Evolutionary conservation across 345 rosid species (phyloP).

Genomic region (Viola odorata): DNA sequence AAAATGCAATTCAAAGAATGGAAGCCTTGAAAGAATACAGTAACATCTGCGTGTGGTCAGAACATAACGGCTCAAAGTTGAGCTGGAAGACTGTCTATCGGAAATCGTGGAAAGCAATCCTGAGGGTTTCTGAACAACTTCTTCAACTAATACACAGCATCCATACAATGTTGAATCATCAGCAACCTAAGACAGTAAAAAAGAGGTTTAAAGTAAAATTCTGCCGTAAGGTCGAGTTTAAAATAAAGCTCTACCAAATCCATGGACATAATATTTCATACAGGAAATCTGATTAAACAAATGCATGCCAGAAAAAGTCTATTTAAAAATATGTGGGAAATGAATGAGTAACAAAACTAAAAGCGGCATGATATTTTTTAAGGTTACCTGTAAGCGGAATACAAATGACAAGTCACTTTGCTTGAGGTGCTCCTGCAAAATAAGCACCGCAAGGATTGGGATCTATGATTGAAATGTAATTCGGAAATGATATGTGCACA

Average conservation of each 20-base stretch:
- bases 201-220: not conserved
- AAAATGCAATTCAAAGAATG: conserved; percentile 89
- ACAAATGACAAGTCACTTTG: conserved; percentile 89
- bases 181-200: conserved; percentile 57
- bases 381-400: conserved; percentile 80
- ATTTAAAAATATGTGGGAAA: no score
- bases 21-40: conserved; percentile 92
- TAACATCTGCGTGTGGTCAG: conserved; percentile 92
- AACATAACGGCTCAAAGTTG: conserved; percentile 62
- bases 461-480: not conserved
- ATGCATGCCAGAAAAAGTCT: not conserved
- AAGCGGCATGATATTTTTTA: conserved; percentile 2
- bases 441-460: conserved; percentile 12
- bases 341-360: not conserved
- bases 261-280: not conserved
- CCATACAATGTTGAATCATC: conserved; percentile 90
- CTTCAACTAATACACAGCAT: conserved; percentile 86
- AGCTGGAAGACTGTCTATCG: conserved; percentile 49
- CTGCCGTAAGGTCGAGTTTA: no score
- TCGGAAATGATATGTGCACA: no score
- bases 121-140: conserved; percentile 84
- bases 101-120: conserved; percentile 82
- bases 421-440: conserved; percentile 81
- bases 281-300: not conserved
- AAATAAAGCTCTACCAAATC: not conserved